Percentiles rank a stretch among this genome's conserved stretches.
These are phyloP conservation scores for Quercus tomentella DNA, from an alignment of 331 rosid genomes.

Conservation along the genomic window DNA sequence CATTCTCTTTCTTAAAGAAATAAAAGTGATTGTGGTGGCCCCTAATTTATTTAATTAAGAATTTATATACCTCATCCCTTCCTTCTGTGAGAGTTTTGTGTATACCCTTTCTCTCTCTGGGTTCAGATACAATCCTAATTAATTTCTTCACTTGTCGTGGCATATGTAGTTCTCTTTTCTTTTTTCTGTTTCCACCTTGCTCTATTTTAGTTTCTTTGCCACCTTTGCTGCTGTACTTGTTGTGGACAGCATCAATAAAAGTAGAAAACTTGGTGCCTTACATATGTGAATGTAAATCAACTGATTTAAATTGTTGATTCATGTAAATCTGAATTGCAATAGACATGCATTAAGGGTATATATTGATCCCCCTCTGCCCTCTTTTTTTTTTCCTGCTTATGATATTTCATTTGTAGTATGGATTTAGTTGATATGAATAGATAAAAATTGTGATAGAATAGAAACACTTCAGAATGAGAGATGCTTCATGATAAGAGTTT, in stretches of 20 bases:
- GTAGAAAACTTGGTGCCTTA: not conserved
- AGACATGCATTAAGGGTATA: not conserved
- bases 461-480: not conserved
- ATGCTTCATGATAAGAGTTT: not conserved
- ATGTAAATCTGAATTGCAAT: not conserved
- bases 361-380: not conserved
- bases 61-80: not conserved
- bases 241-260: not conserved
- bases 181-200: not conserved
- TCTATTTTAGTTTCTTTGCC: not conserved
- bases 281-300: not conserved
- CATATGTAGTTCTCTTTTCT: not conserved
- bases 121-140: not conserved
- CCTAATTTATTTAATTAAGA: not conserved
- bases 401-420: not conserved
- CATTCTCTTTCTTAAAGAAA: constrained; percentile 10
- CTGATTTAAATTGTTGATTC: not conserved
- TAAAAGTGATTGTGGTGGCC: not conserved
- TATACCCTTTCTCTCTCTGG: not conserved
- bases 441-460: not conserved
- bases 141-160: not conserved
- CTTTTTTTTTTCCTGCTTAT: not conserved
- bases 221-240: not conserved
- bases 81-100: too few species aligned
- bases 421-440: not conserved